These are phyloP conservation scores for Silene coronaria DNA, from an alignment of 179 eudicot species.

Conservation along the genomic window DNA sequence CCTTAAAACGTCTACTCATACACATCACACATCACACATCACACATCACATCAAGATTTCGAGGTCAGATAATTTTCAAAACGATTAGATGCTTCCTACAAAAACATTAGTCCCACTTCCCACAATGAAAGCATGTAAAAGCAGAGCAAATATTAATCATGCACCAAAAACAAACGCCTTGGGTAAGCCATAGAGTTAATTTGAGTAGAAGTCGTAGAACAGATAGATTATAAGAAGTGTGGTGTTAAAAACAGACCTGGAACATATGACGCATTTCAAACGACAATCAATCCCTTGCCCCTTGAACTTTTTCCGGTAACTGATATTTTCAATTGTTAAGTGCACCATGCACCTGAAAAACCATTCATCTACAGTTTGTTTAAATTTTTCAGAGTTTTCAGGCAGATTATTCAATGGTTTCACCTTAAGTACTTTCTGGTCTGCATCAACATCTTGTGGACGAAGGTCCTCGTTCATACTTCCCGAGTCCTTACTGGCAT, in stretches of 20 bases:
- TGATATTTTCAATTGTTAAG: slow-evolving; percentile 19
- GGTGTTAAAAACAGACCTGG: slow-evolving; percentile 28
- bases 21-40: neutral
- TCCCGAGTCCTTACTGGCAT: neutral
- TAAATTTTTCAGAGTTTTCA: slow-evolving; percentile 23
- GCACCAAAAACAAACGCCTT: neutral
- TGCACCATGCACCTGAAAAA: slow-evolving; percentile 24
- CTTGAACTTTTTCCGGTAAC: slow-evolving; percentile 20
- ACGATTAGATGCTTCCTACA: neutral
- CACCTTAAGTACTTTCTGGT: slow-evolving; percentile 22
- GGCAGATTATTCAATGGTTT: slow-evolving; percentile 24
- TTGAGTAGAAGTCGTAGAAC: neutral
- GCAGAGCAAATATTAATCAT: neutral
- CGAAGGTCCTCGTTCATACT: slow-evolving; percentile 10
- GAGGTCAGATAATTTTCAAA: neutral
- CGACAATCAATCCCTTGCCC: slow-evolving; percentile 25
- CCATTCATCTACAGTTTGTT: slow-evolving; percentile 23
- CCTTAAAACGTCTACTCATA: too few species aligned
- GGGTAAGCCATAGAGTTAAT: neutral
- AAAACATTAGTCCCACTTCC: neutral
- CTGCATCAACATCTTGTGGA: slow-evolving; percentile 16
- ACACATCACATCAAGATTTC: neutral
- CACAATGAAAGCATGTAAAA: slow-evolving; percentile 2
- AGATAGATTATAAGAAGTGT: neutral
- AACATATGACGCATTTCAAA: slow-evolving; percentile 31